Base-by-base conservation (phyloP, 306 rosid genomes). In the Quercus aquifolioides region DNA sequence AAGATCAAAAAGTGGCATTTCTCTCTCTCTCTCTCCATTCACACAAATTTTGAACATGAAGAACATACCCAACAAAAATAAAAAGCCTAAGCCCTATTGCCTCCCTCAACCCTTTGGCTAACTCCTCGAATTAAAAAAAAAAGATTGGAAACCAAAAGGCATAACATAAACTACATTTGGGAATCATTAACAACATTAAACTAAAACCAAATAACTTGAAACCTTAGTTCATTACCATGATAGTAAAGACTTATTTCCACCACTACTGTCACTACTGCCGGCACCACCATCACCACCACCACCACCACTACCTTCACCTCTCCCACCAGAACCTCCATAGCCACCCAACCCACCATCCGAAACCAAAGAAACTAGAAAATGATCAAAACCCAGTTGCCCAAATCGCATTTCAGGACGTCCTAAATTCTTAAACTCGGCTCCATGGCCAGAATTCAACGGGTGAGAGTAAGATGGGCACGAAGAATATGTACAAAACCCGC, bases 201-300 rank as follows among this genome's bases (percentile, higher is more conserved):
- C 17, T 73, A n/a, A 52, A 7, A 52, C 68, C 56, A 57, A 68
- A 57, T 5, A 74, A 74, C 38, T 9, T 38, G 77, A 33, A 68
- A 21, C 14, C 41, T 31, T 10, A 35, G 9, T 19, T 58, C 8
- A 41, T 74, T 94, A 95, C 99, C 99, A 95, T 49, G 97, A 88
- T 23, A 93, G 83, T 13, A 91, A 76, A 69, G 93, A 87, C 94
- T 85, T 85, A 5, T 74, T 82, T 58, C 85, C 92, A 25, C 81
- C 75, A 31, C 82, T 84, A 59, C 67, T 76, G 12, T 71, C 74
- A 62, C 41, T 12, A 55, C 82, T 79, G 38, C 21, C 75, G 4
- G 28, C 60, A 3, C 30, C 30, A 28, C 3, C 28, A 26, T 0
- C 28, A 26, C 28, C 28, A 26, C 3, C 28, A 26, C 28, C 30